A percentile compares a stretch with the other conserved stretches of the same genome.
Conservation (phyloP, 164 flowering plant species). For the Umbilicus rupestris region DNA sequence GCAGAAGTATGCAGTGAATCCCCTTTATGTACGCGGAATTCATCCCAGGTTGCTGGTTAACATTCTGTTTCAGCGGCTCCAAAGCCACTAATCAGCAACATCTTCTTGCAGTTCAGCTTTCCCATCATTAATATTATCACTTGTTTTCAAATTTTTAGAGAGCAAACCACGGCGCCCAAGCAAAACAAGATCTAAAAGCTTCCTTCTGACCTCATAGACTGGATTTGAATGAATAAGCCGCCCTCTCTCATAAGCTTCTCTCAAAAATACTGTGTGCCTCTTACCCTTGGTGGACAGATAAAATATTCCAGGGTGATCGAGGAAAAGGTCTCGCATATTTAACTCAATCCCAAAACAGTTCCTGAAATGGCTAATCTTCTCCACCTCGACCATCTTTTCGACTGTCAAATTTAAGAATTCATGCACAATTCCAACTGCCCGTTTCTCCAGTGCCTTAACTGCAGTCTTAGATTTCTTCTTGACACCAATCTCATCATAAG, state of each 20-base stretch:
- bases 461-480: slow-evolving; percentile 34
- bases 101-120: slow-evolving; percentile 12
- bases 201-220: slow-evolving; percentile 64
- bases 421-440: slow-evolving; percentile 77
- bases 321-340: slow-evolving; percentile 75
- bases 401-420: slow-evolving; percentile 87
- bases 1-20: not conserved
- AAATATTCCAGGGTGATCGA: slow-evolving; percentile 89
- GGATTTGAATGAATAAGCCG: slow-evolving; percentile 50
- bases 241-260: slow-evolving; percentile 81
- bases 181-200: slow-evolving; percentile 72
- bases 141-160: not conserved
- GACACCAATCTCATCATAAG: slow-evolving; percentile 46
- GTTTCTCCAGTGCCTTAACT: slow-evolving; percentile 48
- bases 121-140: slow-evolving; percentile 3
- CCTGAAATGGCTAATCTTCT: slow-evolving; percentile 90
- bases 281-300: slow-evolving; percentile 78
- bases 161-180: slow-evolving; percentile 50
- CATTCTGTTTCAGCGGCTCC: no score
- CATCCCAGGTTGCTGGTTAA: no score
- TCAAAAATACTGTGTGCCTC: slow-evolving; percentile 64
- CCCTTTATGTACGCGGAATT: no score
- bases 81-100: slow-evolving; percentile 15
- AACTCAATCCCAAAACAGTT: slow-evolving; percentile 77
- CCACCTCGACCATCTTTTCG: slow-evolving; percentile 87